A percentile compares a stretch with the other conserved stretches of the same genome.
phyloP scores from a whole-genome alignment of 2,329 filamentous ascomycete genomes.

The Calonectria crousiana region DNA sequence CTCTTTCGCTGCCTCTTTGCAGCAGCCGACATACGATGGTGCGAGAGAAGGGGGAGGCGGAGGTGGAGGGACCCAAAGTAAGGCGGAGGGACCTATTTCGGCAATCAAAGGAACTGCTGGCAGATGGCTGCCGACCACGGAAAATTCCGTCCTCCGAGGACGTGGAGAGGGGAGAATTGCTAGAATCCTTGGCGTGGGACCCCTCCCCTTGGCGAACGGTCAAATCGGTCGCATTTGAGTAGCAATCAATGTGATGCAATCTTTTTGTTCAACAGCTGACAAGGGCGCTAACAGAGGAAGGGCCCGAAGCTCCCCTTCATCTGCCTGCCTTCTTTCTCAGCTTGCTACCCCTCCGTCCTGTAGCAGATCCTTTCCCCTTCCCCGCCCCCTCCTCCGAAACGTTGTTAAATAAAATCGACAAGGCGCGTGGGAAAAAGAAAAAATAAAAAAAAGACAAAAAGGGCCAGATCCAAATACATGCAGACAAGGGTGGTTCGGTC shows the following conservation, averaged over 20 bases:
- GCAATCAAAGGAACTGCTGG: not conserved
- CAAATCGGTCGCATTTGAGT: not conserved
- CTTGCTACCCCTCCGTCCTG: too few species aligned
- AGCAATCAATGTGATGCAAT: not conserved
- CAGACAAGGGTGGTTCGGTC: conserved; percentile 1
- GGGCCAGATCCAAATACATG: conserved; percentile 12
- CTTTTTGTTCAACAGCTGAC: not conserved
- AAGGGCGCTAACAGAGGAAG: not conserved
- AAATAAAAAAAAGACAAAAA: not conserved
- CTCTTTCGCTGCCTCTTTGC: not conserved
- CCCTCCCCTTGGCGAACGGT: not conserved
- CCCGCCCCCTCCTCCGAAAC: not conserved
- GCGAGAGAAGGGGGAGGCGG: not conserved
- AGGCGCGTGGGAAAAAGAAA: not conserved
- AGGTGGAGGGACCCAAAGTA: not conserved
- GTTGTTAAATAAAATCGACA: not conserved
- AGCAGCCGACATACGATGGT: not conserved
- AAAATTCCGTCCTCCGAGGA: not conserved
- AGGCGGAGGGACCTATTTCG: not conserved
- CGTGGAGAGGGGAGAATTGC: not conserved
- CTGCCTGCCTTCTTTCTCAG: too few species aligned
- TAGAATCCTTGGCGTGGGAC: not conserved
- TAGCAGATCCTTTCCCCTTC: not conserved
- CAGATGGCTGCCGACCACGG: not conserved
- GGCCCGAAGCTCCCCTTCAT: not conserved